Evolutionary conservation across 2,329 filamentous ascomycete genomes (phyloP).

Genomic region (Allantophomopsis lycopodina): DNA sequence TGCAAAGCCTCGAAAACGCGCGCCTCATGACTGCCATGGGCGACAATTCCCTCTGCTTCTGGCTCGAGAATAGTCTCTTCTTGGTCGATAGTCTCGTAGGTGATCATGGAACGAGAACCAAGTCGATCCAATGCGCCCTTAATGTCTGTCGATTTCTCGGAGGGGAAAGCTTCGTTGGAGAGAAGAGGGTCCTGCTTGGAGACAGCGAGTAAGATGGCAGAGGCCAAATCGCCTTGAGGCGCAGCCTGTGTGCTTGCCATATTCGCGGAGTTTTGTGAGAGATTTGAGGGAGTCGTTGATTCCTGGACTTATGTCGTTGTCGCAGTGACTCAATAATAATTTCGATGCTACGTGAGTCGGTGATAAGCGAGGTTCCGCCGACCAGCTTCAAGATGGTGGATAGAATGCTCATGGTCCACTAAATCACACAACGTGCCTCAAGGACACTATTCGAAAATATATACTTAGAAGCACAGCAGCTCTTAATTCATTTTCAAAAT

Average conservation of each 20-base stretch:
- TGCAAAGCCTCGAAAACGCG: conserved; percentile 67
- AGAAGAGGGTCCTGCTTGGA: conserved; percentile 49
- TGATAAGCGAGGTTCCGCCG: too few species aligned
- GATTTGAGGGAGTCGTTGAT: too few species aligned
- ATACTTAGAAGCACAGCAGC: too few species aligned
- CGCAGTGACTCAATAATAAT: too few species aligned
- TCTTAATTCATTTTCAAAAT: too few species aligned
- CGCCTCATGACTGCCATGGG: conserved; percentile 69
- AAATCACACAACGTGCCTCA: too few species aligned
- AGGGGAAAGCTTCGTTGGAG: conserved; percentile 57
- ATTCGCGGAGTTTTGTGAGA: background rate
- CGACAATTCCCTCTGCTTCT: conserved; percentile 59
- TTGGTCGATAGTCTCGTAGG: conserved; percentile 69
- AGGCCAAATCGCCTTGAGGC: conserved; percentile 39
- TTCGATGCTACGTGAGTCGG: too few species aligned
- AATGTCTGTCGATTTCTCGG: conserved; percentile 50
- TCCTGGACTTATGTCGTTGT: too few species aligned
- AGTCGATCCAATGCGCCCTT: conserved; percentile 86
- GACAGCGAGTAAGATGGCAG: conserved; percentile 52
- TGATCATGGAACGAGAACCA: conserved; percentile 71
- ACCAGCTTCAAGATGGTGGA: too few species aligned
- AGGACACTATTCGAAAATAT: too few species aligned
- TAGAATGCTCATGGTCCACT: too few species aligned
- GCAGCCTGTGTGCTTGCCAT: conserved; percentile 29
- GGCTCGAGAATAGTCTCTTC: conserved; percentile 66